Evolutionary conservation across 208 protist genomes (phyloP).

Genomic region (Acanthamoeba castellanii): DNA sequence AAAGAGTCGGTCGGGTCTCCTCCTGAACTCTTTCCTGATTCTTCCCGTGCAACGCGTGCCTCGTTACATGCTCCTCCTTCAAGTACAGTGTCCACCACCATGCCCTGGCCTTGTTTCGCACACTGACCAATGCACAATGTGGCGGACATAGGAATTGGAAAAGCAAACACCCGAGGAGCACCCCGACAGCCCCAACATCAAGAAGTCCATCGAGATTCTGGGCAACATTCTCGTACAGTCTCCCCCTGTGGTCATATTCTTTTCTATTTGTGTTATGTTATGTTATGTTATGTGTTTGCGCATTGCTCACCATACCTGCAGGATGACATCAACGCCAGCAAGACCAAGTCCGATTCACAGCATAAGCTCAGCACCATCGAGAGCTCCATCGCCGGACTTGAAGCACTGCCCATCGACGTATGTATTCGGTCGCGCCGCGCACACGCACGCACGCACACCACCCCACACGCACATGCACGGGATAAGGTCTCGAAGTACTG

Average conservation of each 20-base stretch:
- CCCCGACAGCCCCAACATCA: conserved; percentile 9
- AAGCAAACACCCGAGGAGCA: conserved; percentile 47
- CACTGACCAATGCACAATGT: neutral
- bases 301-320: neutral
- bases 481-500: neutral
- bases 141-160: neutral
- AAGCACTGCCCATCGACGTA: conserved; percentile 27
- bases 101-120: neutral
- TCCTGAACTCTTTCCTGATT: conserved; percentile 49
- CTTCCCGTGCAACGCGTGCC: conserved; percentile 51
- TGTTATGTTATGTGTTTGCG: too few relatives aligned
- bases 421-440: neutral
- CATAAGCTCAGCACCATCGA: conserved; percentile 37
- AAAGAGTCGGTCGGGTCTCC: neutral
- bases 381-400: conserved; percentile 9
- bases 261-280: neutral
- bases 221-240: conserved; percentile 15
- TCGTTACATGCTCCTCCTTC: conserved; percentile 33
- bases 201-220: neutral
- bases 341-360: conserved; percentile 31
- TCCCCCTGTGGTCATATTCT: neutral
- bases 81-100: neutral
- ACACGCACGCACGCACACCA: neutral
- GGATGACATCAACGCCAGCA: conserved; percentile 52
- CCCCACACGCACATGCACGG: neutral